Conservation (phyloP, 345 rosid genomes). For the Hibiscus mutabilis region DNA sequence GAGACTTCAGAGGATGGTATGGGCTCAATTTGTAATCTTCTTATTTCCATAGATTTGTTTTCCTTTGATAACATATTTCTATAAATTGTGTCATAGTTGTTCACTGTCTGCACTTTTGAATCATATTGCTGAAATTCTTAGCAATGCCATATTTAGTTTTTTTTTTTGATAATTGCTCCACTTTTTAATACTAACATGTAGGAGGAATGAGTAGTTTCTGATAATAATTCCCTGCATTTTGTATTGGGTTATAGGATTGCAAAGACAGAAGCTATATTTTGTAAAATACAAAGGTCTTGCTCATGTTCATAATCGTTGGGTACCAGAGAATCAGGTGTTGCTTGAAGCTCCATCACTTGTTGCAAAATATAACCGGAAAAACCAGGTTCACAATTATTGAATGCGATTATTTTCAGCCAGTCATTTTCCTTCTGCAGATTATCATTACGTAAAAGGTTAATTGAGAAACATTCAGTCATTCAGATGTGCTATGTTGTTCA, state of each 20-base stretch:
- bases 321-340: conserved; percentile 36
- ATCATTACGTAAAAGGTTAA: not conserved
- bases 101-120: not conserved
- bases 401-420: not conserved
- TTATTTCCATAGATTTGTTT: not conserved
- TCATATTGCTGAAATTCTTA: not conserved
- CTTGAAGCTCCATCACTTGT: conserved; percentile 36
- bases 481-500: conserved; percentile 14
- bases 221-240: conserved; percentile 9
- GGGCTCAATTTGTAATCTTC: not conserved
- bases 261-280: conserved; percentile 34
- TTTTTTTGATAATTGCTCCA: not conserved
- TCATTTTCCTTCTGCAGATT: not conserved
- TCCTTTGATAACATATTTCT: not conserved
- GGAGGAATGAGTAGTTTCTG: not conserved
- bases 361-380: conserved; percentile 32
- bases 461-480: conserved; percentile 1
- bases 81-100: not conserved
- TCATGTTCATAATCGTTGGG: conserved; percentile 56
- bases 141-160: not conserved
- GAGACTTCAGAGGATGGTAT: conserved; percentile 33
- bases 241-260: conserved; percentile 18
- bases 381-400: conserved; percentile 27
- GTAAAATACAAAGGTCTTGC: conserved; percentile 55
- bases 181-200: not conserved